phyloP scores from a whole-genome alignment of 176 grass and related monocot species.

The Aegilops tauschii region DNA sequence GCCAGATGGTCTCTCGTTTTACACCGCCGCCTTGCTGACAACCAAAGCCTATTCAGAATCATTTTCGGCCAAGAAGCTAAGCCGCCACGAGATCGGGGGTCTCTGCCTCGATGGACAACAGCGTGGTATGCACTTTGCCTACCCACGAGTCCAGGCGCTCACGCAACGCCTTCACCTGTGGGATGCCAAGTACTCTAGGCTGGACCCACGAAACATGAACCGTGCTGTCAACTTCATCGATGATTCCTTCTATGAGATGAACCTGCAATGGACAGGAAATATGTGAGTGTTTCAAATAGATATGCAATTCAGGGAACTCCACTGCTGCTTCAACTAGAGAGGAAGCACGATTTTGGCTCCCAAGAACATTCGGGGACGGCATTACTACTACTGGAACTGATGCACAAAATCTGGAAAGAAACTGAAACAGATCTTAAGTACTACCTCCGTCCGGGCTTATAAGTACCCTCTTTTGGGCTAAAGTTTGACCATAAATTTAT shows the following conservation, averaged over 20 bases:
- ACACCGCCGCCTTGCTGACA: constrained; percentile 6
- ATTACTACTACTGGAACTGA: not conserved
- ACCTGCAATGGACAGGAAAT: constrained; percentile 46
- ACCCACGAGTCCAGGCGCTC: constrained; percentile 80
- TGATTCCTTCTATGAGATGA: constrained; percentile 97
- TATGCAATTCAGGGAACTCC: not conserved
- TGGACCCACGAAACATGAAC: constrained; percentile 86
- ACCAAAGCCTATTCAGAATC: constrained; percentile 19
- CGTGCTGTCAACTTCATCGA: constrained; percentile 88
- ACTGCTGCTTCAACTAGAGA: constrained; percentile 7
- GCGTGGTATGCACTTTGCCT: constrained; percentile 70
- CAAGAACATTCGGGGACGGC: not conserved
- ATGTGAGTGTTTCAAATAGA: not conserved
- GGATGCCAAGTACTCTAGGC: constrained; percentile 81
- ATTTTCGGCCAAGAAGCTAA: constrained; percentile 24
- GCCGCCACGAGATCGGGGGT: constrained; percentile 85
- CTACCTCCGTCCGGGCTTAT: no score
- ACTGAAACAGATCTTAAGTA: not conserved
- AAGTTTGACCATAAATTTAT: no score
- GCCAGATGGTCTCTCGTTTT: constrained; percentile 24
- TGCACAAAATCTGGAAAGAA: not conserved
- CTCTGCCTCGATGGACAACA: constrained; percentile 84
- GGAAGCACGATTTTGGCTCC: not conserved
- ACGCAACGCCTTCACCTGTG: constrained; percentile 73
- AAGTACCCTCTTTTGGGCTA: no score